These are phyloP conservation scores for Ophiostoma ulmi DNA, from an alignment of 2,329 filamentous ascomycete genomes.

Conservation along the genomic window DNA sequence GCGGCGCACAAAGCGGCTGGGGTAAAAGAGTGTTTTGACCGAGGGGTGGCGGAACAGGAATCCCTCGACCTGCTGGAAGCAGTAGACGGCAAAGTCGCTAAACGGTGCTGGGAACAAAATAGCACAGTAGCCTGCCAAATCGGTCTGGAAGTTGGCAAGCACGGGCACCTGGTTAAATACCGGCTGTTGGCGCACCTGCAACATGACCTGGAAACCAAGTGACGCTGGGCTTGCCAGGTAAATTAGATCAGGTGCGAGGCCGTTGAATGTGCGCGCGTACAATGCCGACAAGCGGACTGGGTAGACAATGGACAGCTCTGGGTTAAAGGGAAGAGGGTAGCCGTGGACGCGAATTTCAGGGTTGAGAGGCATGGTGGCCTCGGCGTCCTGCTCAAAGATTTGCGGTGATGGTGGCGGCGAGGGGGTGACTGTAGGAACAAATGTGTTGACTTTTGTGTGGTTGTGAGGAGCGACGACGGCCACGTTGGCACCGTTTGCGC, in stretches of 20 bases:
- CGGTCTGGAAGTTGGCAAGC: constrained; percentile 67
- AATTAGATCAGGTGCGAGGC: constrained; percentile 55
- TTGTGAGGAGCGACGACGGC: constrained; percentile 62
- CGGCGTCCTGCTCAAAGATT: background rate
- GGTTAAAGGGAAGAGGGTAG: constrained; percentile 65
- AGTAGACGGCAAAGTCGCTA: constrained; percentile 55
- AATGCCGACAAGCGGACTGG: constrained; percentile 60
- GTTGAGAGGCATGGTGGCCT: constrained; percentile 24
- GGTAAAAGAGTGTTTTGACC: constrained; percentile 64
- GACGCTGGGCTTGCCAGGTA: constrained; percentile 66
- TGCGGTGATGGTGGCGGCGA: constrained; percentile 22
- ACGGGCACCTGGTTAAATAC: constrained; percentile 51
- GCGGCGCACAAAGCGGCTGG: constrained; percentile 55
- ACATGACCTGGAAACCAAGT: constrained; percentile 64
- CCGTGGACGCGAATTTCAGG: constrained; percentile 57
- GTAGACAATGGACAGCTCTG: constrained; percentile 64
- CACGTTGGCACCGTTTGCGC: constrained; percentile 58
- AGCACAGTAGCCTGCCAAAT: constrained; percentile 62
- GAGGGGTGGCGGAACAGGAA: constrained; percentile 59
- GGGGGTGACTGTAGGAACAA: constrained; percentile 37
- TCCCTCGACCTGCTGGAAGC: constrained; percentile 59
- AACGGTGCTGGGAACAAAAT: constrained; percentile 63
- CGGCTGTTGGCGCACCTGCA: constrained; percentile 60
- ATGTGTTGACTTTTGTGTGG: constrained; percentile 50
- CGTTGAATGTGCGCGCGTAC: constrained; percentile 55